Percentiles rank a stretch among this genome's conserved stretches.
Conservation (phyloP, 2,329 filamentous ascomycete species). For the Emydomyces testavorans region DNA sequence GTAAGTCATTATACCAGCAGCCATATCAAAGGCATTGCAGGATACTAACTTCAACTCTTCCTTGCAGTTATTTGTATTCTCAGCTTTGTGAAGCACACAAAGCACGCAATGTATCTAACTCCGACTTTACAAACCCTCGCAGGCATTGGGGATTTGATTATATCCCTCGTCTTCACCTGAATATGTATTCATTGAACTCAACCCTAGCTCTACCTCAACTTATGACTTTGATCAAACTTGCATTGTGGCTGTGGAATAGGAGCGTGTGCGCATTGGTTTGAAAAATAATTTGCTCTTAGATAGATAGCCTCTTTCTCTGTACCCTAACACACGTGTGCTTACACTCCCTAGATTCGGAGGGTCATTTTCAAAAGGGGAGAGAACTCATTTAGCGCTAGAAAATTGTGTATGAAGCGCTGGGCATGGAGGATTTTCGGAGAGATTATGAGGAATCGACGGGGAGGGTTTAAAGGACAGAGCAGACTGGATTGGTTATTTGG, state of each 20-base stretch:
- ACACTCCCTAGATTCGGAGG: neutral
- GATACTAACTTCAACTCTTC: constrained; percentile 15
- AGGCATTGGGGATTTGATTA: constrained; percentile 1
- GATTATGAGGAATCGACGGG: neutral
- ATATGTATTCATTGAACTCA: neutral
- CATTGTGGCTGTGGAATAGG: constrained; percentile 6
- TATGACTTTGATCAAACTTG: constrained; percentile 1
- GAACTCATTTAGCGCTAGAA: neutral
- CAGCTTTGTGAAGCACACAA: constrained; percentile 48
- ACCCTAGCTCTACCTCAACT: neutral
- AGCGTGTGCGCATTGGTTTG: constrained; percentile 2
- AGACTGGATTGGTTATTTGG: constrained; percentile 1
- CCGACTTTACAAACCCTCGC: neutral
- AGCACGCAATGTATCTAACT: constrained; percentile 4
- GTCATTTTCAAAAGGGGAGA: neutral
- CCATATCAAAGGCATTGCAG: neutral
- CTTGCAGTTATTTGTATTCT: constrained; percentile 62
- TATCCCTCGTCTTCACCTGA: constrained; percentile 2
- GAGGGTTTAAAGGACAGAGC: neutral
- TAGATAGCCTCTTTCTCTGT: constrained; percentile 5
- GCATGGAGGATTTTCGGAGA: neutral
- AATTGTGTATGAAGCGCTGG: constrained; percentile 5
- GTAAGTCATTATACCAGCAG: constrained; percentile 47
- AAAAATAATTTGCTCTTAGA: neutral
- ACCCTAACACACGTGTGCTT: neutral